phyloP scores from a whole-genome alignment of 257 asterid species.

The Avicennia marina region DNA sequence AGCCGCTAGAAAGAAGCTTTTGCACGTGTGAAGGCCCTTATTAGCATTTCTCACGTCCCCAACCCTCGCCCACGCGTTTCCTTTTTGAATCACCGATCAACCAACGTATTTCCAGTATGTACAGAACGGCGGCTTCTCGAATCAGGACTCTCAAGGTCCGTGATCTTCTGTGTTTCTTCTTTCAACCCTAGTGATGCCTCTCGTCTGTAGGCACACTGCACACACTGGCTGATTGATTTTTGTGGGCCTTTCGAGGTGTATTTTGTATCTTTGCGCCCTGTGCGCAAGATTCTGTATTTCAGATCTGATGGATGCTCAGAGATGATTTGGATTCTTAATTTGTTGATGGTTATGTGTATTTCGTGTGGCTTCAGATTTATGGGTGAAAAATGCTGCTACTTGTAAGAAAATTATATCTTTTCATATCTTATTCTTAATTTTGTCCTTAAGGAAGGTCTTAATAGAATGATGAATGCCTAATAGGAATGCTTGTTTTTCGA shows the following conservation, averaged over 20 bases:
- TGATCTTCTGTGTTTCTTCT: background rate
- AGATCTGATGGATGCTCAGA: constrained; percentile 15
- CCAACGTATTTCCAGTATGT: constrained; percentile 36
- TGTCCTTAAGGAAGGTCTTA: background rate
- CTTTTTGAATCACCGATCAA: constrained; percentile 1
- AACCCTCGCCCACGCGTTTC: background rate
- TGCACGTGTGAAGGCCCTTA: too few species aligned
- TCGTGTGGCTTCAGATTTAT: background rate
- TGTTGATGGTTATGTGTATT: background rate
- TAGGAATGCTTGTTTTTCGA: background rate
- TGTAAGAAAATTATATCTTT: background rate
- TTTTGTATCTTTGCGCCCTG: background rate
- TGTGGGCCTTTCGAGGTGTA: background rate
- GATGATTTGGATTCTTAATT: background rate
- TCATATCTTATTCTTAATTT: background rate
- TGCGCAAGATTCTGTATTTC: background rate
- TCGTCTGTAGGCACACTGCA: too few species aligned
- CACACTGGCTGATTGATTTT: constrained; percentile 2
- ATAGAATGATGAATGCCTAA: background rate
- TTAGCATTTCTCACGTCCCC: too few species aligned
- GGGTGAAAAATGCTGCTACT: background rate
- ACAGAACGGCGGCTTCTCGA: constrained; percentile 60
- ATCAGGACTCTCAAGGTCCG: constrained; percentile 63
- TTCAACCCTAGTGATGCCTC: constrained; percentile 12
- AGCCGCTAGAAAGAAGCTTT: too few species aligned